Evolutionary conservation across 1,284 basidiomycete species (phyloP), one percentile per base, ranked within the genome.

Genomic region (Fomitopsis palustris): DNA sequence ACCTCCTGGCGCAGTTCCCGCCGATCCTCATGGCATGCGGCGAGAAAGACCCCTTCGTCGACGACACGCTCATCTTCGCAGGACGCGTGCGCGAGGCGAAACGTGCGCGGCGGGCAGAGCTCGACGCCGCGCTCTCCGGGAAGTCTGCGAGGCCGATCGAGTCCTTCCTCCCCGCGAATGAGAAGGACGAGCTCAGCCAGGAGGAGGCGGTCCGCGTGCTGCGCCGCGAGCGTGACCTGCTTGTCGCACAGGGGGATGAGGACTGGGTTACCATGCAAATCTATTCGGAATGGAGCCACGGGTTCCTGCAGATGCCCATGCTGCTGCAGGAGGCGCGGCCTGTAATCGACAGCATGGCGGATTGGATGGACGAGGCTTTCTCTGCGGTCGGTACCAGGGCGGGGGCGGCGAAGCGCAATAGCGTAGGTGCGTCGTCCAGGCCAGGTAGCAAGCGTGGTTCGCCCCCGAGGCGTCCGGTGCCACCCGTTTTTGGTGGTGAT

Each of bases 11-110:
- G 0, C 89, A 93, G 69, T 97, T 98, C 74, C 96, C 96, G 38
- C 95, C 95, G 4, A 81, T 97, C 39, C 83, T 98, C 61, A 87
- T 96, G 80, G 90, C 94, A 67, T 96, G 93, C 69, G 94, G 93
- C 25, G 96, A 98, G 75, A 95, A 95, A 71, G 96, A 98, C 70
- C 96, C 96, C 0, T 94, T 98, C 67, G 94, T 97, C 29, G 95
- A 97, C 74, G 95, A 97, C 72, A 95, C 92, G 0, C 89, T 98
- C 62, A 92, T 98, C 65, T 94, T 98, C 70, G 94, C 95, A 0
- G 96, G 95, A 9, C 87, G 93, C 42, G 83, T 98, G 19, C 83
- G 96, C 23, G 93, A 97, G 72, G 96, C 96, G 12, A 97, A 97
- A 76, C 84, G 92, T 17, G 83, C 84, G 2, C 84, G 92, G 38